A percentile compares a stretch with the other conserved stretches of the same genome.
Conservation (phyloP, 441 rosid species). For the Francoa sonchifolia region DNA sequence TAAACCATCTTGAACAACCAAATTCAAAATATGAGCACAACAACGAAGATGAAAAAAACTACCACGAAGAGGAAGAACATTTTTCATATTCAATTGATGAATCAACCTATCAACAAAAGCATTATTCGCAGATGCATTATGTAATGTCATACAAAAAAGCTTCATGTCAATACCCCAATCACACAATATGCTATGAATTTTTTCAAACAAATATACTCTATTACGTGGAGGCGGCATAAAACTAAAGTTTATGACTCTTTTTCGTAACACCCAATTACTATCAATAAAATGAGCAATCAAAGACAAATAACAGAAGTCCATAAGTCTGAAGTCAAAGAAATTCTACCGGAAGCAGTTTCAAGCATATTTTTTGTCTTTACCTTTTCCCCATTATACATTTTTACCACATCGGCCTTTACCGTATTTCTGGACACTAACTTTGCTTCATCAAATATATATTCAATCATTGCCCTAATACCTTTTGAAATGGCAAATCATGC, state of each 20-base stretch:
- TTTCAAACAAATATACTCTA: not conserved
- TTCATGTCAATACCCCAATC: conserved; percentile 1
- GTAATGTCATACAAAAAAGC: not conserved
- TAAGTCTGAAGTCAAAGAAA: not conserved
- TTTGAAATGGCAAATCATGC: not conserved
- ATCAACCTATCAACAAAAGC: not conserved
- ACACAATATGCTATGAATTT: not conserved
- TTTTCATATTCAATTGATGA: not conserved
- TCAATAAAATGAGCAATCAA: conserved; percentile 6
- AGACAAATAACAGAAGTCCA: conserved; percentile 1
- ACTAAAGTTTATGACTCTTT: conserved; percentile 1
- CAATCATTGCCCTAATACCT: not conserved
- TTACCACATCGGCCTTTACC: not conserved
- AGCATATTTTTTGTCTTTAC: not conserved
- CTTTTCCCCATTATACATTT: not conserved
- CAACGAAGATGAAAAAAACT: conserved; percentile 5
- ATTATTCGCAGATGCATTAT: conserved; percentile 6
- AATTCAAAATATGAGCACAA: conserved; percentile 10
- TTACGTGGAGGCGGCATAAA: not conserved
- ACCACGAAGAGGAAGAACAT: not conserved
- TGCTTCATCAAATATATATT: not conserved
- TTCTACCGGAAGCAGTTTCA: not conserved
- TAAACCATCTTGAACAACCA: conserved; percentile 5
- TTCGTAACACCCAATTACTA: conserved; percentile 1
- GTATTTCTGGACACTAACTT: not conserved